Evolutionary conservation across 495 filamentous ascomycete genomes (phyloP).

Genomic region (Amorphotheca resinae): DNA sequence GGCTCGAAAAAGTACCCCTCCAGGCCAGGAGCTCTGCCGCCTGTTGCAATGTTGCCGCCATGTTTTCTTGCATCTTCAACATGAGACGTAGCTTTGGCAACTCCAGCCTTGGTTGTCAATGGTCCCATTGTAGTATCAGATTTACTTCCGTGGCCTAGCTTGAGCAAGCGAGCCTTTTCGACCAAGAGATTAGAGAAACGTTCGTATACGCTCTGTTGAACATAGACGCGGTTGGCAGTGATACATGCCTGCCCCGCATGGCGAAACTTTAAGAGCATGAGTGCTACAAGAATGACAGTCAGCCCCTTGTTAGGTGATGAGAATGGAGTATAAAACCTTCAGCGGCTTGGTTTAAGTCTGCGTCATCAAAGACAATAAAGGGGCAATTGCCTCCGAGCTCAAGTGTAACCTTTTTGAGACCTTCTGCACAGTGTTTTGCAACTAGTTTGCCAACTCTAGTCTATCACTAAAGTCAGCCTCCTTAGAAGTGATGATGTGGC

Average conservation of each 20-base stretch:
- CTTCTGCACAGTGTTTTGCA: conserved; percentile 35
- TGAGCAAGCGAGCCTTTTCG: conserved; percentile 37
- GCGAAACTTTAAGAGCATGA: conserved; percentile 47
- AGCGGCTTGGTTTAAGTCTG: conserved; percentile 48
- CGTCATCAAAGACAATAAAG: conserved; percentile 61
- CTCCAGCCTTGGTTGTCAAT: conserved; percentile 44
- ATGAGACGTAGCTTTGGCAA: conserved; percentile 49
- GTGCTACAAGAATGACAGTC: no score
- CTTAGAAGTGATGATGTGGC: no score
- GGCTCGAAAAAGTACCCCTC: conserved; percentile 60
- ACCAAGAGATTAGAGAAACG: conserved; percentile 39
- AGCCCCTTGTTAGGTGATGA: no score
- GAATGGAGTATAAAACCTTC: no score
- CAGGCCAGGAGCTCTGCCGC: conserved; percentile 36
- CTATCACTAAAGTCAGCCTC: no score
- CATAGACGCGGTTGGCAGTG: conserved; percentile 56
- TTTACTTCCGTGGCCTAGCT: conserved; percentile 47
- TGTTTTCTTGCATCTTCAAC: conserved; percentile 46
- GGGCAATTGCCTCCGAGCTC: conserved; percentile 65
- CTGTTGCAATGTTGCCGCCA: conserved; percentile 44
- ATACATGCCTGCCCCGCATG: conserved; percentile 58
- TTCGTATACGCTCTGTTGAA: conserved; percentile 44
- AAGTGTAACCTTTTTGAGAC: conserved; percentile 56
- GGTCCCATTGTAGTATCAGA: conserved; percentile 51
- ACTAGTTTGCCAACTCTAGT: neutral